phyloP scores from a whole-genome alignment of 1,284 basidiomycete species.

The Ganoderma lingzhi region DNA sequence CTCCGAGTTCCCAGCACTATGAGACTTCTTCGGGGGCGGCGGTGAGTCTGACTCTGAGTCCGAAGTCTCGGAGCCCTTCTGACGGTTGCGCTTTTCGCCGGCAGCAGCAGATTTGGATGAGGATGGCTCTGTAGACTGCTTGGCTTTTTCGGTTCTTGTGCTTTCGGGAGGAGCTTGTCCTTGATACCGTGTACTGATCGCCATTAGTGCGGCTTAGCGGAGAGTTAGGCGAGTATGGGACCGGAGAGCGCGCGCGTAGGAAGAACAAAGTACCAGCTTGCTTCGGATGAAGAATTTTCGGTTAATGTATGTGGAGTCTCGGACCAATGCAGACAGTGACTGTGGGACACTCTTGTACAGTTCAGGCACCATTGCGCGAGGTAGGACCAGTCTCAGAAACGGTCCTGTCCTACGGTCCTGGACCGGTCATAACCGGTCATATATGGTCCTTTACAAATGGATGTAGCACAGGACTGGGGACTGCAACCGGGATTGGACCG shows the following conservation, averaged over 20 bases:
- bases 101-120: not conserved
- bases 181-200: not conserved
- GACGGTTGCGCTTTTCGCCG: no score
- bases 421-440: no score
- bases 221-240: not conserved
- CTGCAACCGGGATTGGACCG: no score
- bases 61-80: not conserved
- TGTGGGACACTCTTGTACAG: not conserved
- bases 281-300: not conserved
- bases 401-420: no score
- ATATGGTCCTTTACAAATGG: no score
- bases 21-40: not conserved
- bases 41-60: slow-evolving; percentile 1
- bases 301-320: no score
- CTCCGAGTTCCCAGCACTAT: not conserved
- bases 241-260: not conserved
- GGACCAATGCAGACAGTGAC: no score
- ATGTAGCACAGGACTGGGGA: no score
- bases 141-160: not conserved
- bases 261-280: not conserved
- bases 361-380: not conserved
- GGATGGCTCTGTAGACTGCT: not conserved
- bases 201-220: no score
- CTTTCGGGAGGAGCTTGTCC: not conserved
- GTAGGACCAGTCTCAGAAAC: not conserved